Evolutionary conservation across 2,329 filamentous ascomycete genomes (phyloP).

Genomic region (Botryotinia narcissicola): DNA sequence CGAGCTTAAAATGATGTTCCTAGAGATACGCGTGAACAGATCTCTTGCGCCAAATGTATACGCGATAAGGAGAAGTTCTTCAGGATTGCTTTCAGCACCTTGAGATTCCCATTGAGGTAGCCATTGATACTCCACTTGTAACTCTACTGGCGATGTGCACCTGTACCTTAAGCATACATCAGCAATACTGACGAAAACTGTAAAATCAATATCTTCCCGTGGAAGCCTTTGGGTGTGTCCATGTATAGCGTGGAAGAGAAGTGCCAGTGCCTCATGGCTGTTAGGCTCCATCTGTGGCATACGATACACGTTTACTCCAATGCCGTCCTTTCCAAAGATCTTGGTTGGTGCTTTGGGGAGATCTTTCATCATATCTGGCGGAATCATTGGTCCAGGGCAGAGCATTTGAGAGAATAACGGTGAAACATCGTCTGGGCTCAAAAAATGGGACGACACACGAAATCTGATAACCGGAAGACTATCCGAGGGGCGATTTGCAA

Average conservation of each 20-base stretch:
- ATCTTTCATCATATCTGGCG: constrained; percentile 28
- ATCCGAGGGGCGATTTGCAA: constrained; percentile 45
- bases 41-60: constrained; percentile 51
- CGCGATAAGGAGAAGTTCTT: constrained; percentile 51
- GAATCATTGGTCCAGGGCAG: constrained; percentile 24
- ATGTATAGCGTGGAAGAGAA: constrained; percentile 52
- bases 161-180: constrained; percentile 51
- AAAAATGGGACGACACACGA: constrained; percentile 50
- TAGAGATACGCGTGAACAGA: constrained; percentile 51
- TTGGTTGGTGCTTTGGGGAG: constrained; percentile 37
- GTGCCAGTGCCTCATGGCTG: constrained; percentile 43
- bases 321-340: constrained; percentile 45
- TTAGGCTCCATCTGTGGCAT: constrained; percentile 54
- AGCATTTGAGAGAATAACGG: constrained; percentile 53
- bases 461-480: constrained; percentile 46
- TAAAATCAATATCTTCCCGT: constrained; percentile 45
- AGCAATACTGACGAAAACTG: constrained; percentile 52
- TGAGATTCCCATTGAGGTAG: constrained; percentile 52
- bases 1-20: constrained; percentile 49
- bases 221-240: constrained; percentile 48
- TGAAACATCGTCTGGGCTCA: constrained; percentile 48
- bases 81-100: constrained; percentile 47
- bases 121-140: constrained; percentile 52
- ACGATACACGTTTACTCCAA: constrained; percentile 47
- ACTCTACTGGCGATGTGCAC: constrained; percentile 51